A percentile compares a stretch with the other conserved stretches of the same genome.
Evolutionary conservation across 2,329 filamentous ascomycete species (phyloP).

Genomic region (Ophiostoma fasciatum): DNA sequence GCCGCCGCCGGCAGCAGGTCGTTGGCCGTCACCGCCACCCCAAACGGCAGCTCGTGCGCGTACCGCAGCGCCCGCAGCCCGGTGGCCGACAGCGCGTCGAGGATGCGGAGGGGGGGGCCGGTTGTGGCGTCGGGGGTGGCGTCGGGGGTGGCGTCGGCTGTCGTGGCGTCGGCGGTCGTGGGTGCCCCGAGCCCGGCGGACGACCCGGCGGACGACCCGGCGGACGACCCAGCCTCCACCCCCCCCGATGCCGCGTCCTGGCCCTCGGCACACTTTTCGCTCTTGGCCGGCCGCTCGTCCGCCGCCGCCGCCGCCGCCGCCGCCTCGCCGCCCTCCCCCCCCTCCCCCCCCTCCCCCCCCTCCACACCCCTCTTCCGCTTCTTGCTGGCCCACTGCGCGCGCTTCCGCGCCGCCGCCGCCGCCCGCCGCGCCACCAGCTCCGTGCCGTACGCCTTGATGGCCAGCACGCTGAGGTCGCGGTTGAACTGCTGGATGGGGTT

Average conservation of each 20-base stretch:
- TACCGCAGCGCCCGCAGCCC: slow-evolving; percentile 85
- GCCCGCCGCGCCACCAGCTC: slow-evolving; percentile 37
- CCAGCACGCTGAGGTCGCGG: slow-evolving; percentile 81
- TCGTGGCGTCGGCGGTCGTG: slow-evolving; percentile 3
- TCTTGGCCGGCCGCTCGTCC: slow-evolving; percentile 5
- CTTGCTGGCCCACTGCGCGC: slow-evolving; percentile 30
- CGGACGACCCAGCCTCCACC: too few species aligned
- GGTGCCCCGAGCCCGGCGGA: too few species aligned
- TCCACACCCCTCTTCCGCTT: slow-evolving; percentile 28
- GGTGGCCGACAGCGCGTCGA: slow-evolving; percentile 89
- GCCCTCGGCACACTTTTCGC: background rate
- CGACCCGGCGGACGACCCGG: too few species aligned
- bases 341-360: slow-evolving; percentile 4
- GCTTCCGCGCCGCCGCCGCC: slow-evolving; percentile 38
- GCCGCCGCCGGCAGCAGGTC: slow-evolving; percentile 70
- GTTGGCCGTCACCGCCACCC: slow-evolving; percentile 73
- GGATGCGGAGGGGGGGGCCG: slow-evolving; percentile 53
- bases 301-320: background rate
- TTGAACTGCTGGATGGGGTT: slow-evolving; percentile 99
- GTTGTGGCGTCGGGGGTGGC: slow-evolving; percentile 2
- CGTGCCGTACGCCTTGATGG: slow-evolving; percentile 78
- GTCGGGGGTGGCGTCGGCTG: slow-evolving; percentile 13
- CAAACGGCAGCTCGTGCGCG: slow-evolving; percentile 75
- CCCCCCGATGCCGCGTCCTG: background rate
- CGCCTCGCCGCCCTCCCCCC: background rate